These are phyloP conservation scores for Xylaria sp. DNA, from an alignment of 2,329 filamentous ascomycete species.

Conservation along the genomic window DNA sequence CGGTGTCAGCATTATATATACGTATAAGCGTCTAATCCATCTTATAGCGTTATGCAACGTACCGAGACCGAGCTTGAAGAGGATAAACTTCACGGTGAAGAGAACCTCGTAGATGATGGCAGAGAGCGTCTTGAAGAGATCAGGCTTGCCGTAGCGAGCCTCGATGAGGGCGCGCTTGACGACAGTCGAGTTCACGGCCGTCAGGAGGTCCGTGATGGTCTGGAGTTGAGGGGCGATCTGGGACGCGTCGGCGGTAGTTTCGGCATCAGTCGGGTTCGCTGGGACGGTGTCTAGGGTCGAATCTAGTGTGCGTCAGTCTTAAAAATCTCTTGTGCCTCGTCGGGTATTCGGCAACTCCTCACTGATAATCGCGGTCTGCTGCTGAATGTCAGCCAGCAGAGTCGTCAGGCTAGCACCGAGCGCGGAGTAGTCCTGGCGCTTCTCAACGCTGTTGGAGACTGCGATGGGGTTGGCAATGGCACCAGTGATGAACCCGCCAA, in stretches of 20 bases:
- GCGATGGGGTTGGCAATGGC: slow-evolving; percentile 42
- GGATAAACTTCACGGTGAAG: slow-evolving; percentile 42
- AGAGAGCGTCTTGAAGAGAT: slow-evolving; percentile 43
- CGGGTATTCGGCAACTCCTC: slow-evolving; percentile 13
- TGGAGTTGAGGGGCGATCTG: slow-evolving; percentile 42
- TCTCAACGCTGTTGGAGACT: slow-evolving; percentile 35
- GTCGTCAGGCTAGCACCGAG: slow-evolving; percentile 39
- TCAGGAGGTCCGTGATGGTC: slow-evolving; percentile 40
- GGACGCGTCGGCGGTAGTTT: slow-evolving; percentile 35
- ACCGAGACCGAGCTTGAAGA: slow-evolving; percentile 47
- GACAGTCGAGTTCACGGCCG: slow-evolving; percentile 30
- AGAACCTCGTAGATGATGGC: slow-evolving; percentile 43
- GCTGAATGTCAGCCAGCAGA: slow-evolving; percentile 41
- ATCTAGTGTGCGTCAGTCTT: slow-evolving; percentile 38
- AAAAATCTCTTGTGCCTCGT: background rate
- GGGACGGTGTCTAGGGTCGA: slow-evolving; percentile 37
- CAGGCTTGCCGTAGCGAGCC: slow-evolving; percentile 37
- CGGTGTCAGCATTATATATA: slow-evolving; percentile 19
- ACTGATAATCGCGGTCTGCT: slow-evolving; percentile 44
- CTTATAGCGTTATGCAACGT: slow-evolving; percentile 18
- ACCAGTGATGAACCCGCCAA: slow-evolving; percentile 43
- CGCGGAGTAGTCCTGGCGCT: slow-evolving; percentile 42
- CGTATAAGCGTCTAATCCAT: background rate
- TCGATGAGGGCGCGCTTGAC: slow-evolving; percentile 39
- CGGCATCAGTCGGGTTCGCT: slow-evolving; percentile 35